These are phyloP conservation scores for Populus tomentosa DNA, from an alignment of 441 rosid species.

Conservation along the genomic window DNA sequence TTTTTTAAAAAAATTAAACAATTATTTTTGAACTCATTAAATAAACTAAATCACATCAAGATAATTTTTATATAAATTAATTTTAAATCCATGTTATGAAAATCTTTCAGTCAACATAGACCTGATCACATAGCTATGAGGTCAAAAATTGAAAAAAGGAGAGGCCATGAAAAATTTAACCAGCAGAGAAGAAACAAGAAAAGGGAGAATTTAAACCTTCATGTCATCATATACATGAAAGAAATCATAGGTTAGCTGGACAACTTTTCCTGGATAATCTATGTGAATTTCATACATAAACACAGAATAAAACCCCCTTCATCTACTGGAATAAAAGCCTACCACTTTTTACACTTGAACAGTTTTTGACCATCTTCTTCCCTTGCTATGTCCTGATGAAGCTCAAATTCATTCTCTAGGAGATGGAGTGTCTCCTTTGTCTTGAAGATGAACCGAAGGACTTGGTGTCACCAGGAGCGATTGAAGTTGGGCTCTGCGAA, in stretches of 20 bases:
- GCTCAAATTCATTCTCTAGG: conserved; percentile 30
- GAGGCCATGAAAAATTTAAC: too few relatives aligned
- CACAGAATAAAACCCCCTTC: neutral
- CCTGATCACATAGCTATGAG: too few relatives aligned
- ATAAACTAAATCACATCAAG: accelerated
- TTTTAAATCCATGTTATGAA: too few relatives aligned
- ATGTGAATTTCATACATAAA: neutral
- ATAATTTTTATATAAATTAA: too few relatives aligned
- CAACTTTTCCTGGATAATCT: neutral
- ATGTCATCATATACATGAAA: neutral
- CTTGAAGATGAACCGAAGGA: conserved; percentile 67
- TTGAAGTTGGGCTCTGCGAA: conserved; percentile 78
- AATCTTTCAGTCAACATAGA: too few relatives aligned
- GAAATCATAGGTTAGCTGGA: neutral
- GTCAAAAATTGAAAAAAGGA: too few relatives aligned
- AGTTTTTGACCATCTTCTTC: conserved; percentile 12
- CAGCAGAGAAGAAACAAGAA: too few relatives aligned
- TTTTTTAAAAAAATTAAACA: too few relatives aligned
- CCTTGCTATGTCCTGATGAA: conserved; percentile 9
- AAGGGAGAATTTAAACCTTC: too few relatives aligned
- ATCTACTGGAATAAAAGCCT: conserved; percentile 30
- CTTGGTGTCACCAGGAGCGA: conserved; percentile 60
- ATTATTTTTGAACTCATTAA: accelerated
- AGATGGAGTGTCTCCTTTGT: conserved; percentile 77
- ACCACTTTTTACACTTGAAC: conserved; percentile 36